Conservation (phyloP, 768 basidiomycete species). For the Terana coerulea region DNA sequence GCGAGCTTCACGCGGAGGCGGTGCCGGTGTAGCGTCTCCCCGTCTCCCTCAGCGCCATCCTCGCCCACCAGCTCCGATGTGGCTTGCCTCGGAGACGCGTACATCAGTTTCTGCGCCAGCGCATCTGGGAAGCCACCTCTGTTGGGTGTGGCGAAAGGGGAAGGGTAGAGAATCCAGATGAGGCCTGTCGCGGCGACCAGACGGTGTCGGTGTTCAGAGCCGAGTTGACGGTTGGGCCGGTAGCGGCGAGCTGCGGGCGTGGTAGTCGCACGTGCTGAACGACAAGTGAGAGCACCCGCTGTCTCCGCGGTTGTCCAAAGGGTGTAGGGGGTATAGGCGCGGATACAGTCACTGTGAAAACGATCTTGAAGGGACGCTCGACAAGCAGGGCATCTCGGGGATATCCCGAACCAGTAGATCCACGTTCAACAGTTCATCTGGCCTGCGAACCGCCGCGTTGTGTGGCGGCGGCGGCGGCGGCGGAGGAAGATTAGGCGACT, state of each 20-base stretch:
- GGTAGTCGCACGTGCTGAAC: constrained; percentile 63
- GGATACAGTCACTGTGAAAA: constrained; percentile 50
- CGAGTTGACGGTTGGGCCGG: constrained; percentile 18
- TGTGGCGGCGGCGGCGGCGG: constrained; percentile 23
- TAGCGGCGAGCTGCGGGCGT: constrained; percentile 20
- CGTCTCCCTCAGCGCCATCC: constrained; percentile 21
- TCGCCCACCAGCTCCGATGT: constrained; percentile 16
- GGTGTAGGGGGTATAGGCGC: constrained; percentile 36
- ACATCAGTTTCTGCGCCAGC: constrained; percentile 47
- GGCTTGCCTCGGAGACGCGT: constrained; percentile 35
- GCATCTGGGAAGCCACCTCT: constrained; percentile 42
- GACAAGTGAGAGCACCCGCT: constrained; percentile 47
- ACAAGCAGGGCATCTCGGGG: constrained; percentile 41
- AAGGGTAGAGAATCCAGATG: constrained; percentile 54
- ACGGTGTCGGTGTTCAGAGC: constrained; percentile 10
- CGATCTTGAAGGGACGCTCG: constrained; percentile 58
- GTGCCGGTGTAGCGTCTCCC: constrained; percentile 14
- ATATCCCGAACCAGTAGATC: constrained; percentile 53
- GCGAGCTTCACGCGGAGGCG: constrained; percentile 1
- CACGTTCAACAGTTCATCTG: constrained; percentile 44
- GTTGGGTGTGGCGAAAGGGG: constrained; percentile 38
- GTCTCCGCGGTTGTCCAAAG: constrained; percentile 20
- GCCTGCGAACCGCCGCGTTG: constrained; percentile 16
- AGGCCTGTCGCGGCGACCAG: constrained; percentile 36
- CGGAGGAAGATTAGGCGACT: constrained; percentile 17